phyloP scores from a whole-genome alignment of 331 rosid species.

The Rosa hybrid region DNA sequence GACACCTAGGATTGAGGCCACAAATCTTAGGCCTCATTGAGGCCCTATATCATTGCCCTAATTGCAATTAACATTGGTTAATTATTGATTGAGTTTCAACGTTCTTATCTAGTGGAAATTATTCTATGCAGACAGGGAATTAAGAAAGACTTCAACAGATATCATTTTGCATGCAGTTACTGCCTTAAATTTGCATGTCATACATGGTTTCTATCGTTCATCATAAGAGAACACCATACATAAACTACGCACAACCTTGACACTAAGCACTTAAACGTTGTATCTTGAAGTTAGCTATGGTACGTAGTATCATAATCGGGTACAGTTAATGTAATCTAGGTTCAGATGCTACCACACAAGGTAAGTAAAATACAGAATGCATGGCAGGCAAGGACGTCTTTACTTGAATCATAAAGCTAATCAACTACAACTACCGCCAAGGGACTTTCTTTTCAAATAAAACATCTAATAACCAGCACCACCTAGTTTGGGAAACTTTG shows the following conservation, averaged over 20 bases:
- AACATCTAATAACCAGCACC: background rate
- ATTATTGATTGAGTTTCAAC: background rate
- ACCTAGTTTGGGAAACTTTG: background rate
- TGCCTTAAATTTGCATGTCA: background rate
- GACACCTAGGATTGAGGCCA: no score
- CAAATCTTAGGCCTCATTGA: no score
- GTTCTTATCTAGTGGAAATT: background rate
- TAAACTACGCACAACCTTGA: background rate
- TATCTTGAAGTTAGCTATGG: background rate
- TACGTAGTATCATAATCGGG: background rate
- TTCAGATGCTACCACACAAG: background rate
- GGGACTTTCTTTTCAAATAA: background rate
- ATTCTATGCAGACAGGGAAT: background rate
- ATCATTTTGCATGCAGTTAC: background rate
- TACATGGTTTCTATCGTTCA: background rate
- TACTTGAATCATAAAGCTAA: background rate
- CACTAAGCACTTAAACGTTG: background rate
- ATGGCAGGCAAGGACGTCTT: background rate
- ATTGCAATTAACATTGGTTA: background rate
- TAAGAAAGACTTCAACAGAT: background rate
- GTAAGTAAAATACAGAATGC: background rate
- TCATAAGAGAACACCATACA: background rate
- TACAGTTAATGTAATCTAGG: background rate
- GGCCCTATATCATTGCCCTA: no score
- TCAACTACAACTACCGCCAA: background rate